These are phyloP conservation scores for Hydrangea macrophylla DNA, from an alignment of 148 eudicot species.

Conservation along the genomic window DNA sequence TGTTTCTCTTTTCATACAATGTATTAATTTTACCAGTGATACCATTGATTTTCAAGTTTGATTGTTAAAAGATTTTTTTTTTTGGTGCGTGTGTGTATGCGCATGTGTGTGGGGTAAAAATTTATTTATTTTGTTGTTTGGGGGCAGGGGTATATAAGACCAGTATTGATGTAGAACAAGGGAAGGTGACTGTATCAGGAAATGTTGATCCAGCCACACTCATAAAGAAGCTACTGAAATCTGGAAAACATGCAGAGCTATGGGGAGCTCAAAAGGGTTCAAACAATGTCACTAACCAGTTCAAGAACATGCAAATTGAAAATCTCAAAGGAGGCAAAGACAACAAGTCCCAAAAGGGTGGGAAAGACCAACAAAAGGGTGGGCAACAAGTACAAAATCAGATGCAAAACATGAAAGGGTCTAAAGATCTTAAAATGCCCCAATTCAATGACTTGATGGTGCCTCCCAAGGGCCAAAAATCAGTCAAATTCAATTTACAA, in stretches of 20 bases:
- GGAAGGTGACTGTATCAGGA: conserved; percentile 82
- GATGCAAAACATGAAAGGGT: conserved; percentile 41
- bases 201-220: conserved; percentile 60
- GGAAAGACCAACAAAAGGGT: conserved; percentile 32
- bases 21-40: background rate
- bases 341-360: conserved; percentile 34
- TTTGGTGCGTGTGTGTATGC: too few species aligned
- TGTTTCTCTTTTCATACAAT: background rate
- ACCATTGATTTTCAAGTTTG: background rate
- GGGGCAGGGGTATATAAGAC: conserved; percentile 52
- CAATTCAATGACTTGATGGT: conserved; percentile 25
- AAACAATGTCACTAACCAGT: conserved; percentile 39
- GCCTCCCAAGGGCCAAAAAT: conserved; percentile 51
- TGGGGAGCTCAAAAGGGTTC: conserved; percentile 51
- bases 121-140: background rate
- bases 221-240: conserved; percentile 61
- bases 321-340: conserved; percentile 34
- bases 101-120: too few species aligned
- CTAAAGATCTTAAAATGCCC: conserved; percentile 25
- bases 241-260: conserved; percentile 85
- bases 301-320: conserved; percentile 53
- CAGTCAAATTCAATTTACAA: conserved; percentile 61
- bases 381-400: conserved; percentile 32
- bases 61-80: background rate
- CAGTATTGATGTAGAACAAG: conserved; percentile 62